A percentile compares a stretch with the other conserved stretches of the same genome.
Conservation (phyloP, 331 rosid species). For the Erythrophleum ivorense region DNA sequence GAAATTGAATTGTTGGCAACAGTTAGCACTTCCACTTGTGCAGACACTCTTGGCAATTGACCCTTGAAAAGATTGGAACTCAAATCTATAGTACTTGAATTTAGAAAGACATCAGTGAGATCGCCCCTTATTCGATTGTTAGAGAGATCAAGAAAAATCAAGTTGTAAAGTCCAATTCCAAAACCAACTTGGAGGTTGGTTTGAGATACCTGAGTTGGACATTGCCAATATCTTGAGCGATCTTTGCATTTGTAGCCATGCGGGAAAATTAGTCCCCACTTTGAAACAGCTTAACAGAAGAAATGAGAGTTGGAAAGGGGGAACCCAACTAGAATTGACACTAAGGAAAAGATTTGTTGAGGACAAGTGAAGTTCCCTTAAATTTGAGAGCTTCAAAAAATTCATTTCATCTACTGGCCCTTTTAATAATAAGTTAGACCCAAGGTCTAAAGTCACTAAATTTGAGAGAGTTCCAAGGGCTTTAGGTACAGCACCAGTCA, state of each 20-base stretch:
- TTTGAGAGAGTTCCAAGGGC: conserved; percentile 1
- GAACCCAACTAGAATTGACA: conserved; percentile 20
- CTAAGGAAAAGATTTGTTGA: conserved; percentile 28
- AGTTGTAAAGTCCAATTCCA: background rate
- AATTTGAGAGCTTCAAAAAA: background rate
- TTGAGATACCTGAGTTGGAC: conserved; percentile 17
- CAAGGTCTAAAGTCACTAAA: background rate
- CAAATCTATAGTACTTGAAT: background rate
- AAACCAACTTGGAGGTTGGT: conserved; percentile 32
- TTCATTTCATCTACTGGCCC: conserved; percentile 3
- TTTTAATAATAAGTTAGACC: background rate
- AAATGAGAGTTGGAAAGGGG: conserved; percentile 6
- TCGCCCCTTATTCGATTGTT: conserved; percentile 27
- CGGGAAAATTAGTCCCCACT: conserved; percentile 22
- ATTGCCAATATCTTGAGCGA: background rate
- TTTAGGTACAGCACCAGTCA: conserved; percentile 1
- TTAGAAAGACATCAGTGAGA: background rate
- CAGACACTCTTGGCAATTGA: conserved; percentile 24
- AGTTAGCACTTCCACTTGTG: conserved; percentile 5
- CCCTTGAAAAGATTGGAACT: conserved; percentile 38
- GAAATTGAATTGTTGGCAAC: conserved; percentile 17
- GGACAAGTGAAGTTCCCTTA: background rate
- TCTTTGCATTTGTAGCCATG: conserved; percentile 15
- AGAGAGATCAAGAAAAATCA: conserved; percentile 7
- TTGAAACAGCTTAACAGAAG: conserved; percentile 2